phyloP scores from a whole-genome alignment of 108 stramenopile genomes.

The Discostella stelligeroides region DNA sequence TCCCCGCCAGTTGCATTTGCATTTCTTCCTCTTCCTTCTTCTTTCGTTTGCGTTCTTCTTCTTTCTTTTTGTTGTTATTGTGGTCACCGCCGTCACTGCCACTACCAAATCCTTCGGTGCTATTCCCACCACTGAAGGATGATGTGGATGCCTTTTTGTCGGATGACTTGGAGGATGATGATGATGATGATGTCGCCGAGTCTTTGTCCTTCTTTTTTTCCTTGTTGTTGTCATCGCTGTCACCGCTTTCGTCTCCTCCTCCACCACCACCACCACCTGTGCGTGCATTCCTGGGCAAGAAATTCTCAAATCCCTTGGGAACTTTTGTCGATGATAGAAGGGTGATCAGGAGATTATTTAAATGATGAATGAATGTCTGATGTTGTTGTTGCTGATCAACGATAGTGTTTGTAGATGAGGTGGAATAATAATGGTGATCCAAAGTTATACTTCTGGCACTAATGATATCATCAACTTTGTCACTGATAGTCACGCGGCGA shows the following conservation, averaged over 20 bases:
- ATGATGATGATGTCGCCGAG: constrained; percentile 10
- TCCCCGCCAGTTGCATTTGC: constrained; percentile 67
- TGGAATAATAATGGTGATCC: too few relatives aligned
- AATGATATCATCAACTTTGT: too few relatives aligned
- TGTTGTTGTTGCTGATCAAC: neutral
- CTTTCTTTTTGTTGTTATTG: constrained; percentile 34
- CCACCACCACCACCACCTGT: constrained; percentile 18
- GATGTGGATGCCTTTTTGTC: constrained; percentile 4
- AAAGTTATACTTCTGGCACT: too few relatives aligned
- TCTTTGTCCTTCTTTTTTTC: constrained; percentile 35
- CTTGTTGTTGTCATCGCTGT: constrained; percentile 13
- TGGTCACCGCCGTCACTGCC: constrained; percentile 48
- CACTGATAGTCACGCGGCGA: too few relatives aligned
- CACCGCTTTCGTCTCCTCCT: neutral
- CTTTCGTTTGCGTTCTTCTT: constrained; percentile 44
- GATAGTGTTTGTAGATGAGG: too few relatives aligned
- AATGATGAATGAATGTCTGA: neutral
- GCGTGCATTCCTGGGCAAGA: constrained; percentile 69
- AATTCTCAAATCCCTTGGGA: constrained; percentile 87
- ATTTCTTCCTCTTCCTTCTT: constrained; percentile 57
- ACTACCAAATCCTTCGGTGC: constrained; percentile 29
- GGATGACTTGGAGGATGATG: neutral
- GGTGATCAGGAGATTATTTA: neutral
- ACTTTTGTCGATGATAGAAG: constrained; percentile 49
- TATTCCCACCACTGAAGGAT: neutral